A percentile compares a stretch with the other conserved stretches of the same genome.
These are phyloP conservation scores for Medicago arabica DNA, from an alignment of 306 rosid species.

Conservation along the genomic window DNA sequence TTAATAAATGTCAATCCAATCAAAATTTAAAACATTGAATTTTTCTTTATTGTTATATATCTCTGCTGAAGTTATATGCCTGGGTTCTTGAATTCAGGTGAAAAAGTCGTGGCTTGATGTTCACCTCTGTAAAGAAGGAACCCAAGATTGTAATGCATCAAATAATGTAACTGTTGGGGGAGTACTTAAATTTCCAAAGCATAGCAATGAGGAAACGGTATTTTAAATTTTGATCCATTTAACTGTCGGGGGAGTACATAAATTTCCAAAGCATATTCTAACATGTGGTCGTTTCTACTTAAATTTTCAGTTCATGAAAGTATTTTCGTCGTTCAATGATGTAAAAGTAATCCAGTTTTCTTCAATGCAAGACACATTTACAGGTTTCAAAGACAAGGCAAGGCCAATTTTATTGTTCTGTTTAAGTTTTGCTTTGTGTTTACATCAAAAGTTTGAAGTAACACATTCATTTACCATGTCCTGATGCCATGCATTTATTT, in stretches of 20 bases:
- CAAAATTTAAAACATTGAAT: slow-evolving; percentile 20
- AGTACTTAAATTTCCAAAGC: slow-evolving; percentile 81
- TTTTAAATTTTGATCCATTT: slow-evolving; percentile 34
- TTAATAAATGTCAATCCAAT: slow-evolving; percentile 40
- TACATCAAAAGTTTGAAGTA: slow-evolving; percentile 23
- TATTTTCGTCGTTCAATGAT: slow-evolving; percentile 83
- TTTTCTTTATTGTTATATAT: slow-evolving; percentile 15
- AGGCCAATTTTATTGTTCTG: slow-evolving; percentile 23
- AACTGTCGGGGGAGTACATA: slow-evolving; percentile 57
- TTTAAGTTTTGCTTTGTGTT: slow-evolving; percentile 4
- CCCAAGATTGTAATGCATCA: slow-evolving; percentile 56
- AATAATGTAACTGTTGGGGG: slow-evolving; percentile 58
- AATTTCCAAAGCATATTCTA: slow-evolving; percentile 76
- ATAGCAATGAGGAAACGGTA: slow-evolving; percentile 92
- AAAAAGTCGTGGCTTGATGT: slow-evolving; percentile 90
- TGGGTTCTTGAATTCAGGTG: slow-evolving; percentile 61
- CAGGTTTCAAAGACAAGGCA: slow-evolving; percentile 77
- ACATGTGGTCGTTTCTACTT: slow-evolving; percentile 41
- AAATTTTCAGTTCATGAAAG: slow-evolving; percentile 62
- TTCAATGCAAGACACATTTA: slow-evolving; percentile 85
- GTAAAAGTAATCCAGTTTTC: slow-evolving; percentile 89
- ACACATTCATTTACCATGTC: background rate
- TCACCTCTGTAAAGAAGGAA: slow-evolving; percentile 83
- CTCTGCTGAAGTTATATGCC: slow-evolving; percentile 17
- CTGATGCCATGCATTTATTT: slow-evolving; percentile 33